phyloP scores from a whole-genome alignment of 2,329 filamentous ascomycete species.

The Fusarium redolens region DNA sequence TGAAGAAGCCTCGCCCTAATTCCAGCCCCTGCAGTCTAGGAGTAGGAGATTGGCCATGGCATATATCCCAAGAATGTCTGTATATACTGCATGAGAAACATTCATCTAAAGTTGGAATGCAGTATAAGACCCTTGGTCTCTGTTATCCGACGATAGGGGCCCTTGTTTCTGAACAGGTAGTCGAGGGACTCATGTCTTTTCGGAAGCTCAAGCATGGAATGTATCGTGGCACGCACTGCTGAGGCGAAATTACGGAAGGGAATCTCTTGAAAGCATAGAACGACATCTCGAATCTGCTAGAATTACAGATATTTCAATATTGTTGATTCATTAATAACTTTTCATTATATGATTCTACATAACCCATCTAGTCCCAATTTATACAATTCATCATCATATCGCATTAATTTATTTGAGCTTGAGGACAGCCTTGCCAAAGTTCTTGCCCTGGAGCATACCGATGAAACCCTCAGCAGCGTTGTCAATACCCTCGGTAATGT shows the following conservation, averaged over 20 bases:
- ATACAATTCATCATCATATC: constrained; percentile 17
- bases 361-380: not conserved
- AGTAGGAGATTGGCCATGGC: too few relatives aligned
- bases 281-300: accelerated
- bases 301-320: accelerated
- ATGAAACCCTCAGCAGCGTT: constrained; percentile 80
- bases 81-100: too few relatives aligned
- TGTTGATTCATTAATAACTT: not conserved
- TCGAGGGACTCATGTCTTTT: too few relatives aligned
- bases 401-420: constrained; percentile 58
- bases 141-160: too few relatives aligned
- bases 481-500: constrained; percentile 81
- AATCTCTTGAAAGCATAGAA: accelerated
- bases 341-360: not conserved
- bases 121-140: too few relatives aligned
- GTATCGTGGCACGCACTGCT: accelerated
- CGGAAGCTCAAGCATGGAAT: not conserved
- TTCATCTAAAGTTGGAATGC: too few relatives aligned
- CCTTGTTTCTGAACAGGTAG: too few relatives aligned
- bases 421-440: constrained; percentile 87
- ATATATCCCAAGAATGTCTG: too few relatives aligned
- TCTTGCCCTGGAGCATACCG: constrained; percentile 80
- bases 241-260: accelerated
- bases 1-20: too few relatives aligned
- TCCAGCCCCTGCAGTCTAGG: too few relatives aligned